Evolutionary conservation across 805 yeast genomes (phyloP).

Genomic region (Zygosaccharomyces pseudorouxii): DNA sequence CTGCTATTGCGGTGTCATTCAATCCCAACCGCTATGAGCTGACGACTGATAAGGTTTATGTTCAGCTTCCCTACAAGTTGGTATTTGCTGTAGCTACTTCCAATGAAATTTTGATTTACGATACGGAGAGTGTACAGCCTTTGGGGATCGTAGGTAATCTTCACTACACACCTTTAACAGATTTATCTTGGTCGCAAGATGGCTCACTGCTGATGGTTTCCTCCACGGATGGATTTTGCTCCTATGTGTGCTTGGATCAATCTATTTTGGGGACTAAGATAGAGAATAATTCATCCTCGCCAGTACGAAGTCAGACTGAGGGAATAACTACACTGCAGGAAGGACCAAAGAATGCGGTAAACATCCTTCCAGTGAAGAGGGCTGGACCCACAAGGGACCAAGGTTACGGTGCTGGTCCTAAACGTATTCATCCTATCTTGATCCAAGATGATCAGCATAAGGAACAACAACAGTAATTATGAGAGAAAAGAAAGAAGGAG

Average conservation of each 20-base stretch:
- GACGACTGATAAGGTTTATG: slow-evolving; percentile 29
- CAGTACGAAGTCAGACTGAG: background rate
- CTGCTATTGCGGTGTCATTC: slow-evolving; percentile 79
- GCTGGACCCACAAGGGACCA: slow-evolving; percentile 4
- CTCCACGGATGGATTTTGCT: slow-evolving; percentile 91
- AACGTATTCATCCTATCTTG: slow-evolving; percentile 25
- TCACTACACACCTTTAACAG: slow-evolving; percentile 87
- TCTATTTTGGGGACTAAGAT: slow-evolving; percentile 48
- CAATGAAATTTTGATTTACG: slow-evolving; percentile 76
- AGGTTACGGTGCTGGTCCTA: slow-evolving; percentile 10
- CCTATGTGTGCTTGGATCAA: slow-evolving; percentile 52
- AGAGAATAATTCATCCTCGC: background rate
- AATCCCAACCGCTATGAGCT: slow-evolving; percentile 55
- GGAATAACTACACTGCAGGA: background rate
- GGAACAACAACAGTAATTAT: background rate
- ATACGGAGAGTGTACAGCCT: slow-evolving; percentile 66
- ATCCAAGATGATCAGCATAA: slow-evolving; percentile 5
- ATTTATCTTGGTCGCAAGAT: slow-evolving; percentile 75
- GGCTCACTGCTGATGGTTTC: slow-evolving; percentile 68
- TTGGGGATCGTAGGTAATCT: slow-evolving; percentile 70
- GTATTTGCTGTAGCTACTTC: slow-evolving; percentile 91
- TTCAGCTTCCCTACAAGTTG: slow-evolving; percentile 70
- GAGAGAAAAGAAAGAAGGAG: background rate
- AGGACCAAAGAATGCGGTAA: slow-evolving; percentile 13
- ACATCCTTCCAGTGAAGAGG: slow-evolving; percentile 24